Conservation (phyloP, 768 basidiomycete genomes). For the Cystofilobasidium ferigula region DNA sequence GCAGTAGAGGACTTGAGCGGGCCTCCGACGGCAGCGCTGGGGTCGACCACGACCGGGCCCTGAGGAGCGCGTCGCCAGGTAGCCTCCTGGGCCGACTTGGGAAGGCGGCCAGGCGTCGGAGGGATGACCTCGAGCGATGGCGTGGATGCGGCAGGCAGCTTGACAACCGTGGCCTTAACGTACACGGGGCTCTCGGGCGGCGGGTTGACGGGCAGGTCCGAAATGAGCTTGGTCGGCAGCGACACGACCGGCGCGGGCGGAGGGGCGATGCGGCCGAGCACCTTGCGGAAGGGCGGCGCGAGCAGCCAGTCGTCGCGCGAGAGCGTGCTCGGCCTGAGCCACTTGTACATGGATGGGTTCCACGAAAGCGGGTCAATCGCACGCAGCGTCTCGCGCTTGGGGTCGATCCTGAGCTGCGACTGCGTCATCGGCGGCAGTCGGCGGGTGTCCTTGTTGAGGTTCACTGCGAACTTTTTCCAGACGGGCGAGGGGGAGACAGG, state of each 20-base stretch:
- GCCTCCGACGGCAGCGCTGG: not conserved
- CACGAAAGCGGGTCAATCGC: conserved; percentile 30
- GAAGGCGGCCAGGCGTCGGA: not conserved
- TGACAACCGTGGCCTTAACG: not conserved
- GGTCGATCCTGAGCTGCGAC: conserved; percentile 3
- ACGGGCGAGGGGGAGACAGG: conserved; percentile 37
- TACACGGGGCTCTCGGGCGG: conserved; percentile 3
- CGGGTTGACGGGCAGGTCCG: not conserved
- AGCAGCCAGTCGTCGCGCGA: conserved; percentile 36
- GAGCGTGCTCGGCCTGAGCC: conserved; percentile 31
- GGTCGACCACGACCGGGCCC: not conserved
- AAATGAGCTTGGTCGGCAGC: not conserved
- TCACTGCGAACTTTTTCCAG: conserved; percentile 37
- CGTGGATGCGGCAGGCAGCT: not conserved
- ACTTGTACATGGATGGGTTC: conserved; percentile 31
- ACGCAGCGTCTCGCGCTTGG: not conserved
- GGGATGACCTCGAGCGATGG: not conserved
- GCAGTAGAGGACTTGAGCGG: not conserved
- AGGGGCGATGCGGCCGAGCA: not conserved
- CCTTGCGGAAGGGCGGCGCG: conserved; percentile 18
- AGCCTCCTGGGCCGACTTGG: not conserved
- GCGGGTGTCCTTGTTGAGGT: conserved; percentile 29
- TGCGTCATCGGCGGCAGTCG: not conserved
- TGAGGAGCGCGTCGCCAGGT: conserved; percentile 10
- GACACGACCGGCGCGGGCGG: not conserved